Evolutionary conservation across 805 yeast species (phyloP).

Genomic region (Metschnikowia dekortorum): DNA sequence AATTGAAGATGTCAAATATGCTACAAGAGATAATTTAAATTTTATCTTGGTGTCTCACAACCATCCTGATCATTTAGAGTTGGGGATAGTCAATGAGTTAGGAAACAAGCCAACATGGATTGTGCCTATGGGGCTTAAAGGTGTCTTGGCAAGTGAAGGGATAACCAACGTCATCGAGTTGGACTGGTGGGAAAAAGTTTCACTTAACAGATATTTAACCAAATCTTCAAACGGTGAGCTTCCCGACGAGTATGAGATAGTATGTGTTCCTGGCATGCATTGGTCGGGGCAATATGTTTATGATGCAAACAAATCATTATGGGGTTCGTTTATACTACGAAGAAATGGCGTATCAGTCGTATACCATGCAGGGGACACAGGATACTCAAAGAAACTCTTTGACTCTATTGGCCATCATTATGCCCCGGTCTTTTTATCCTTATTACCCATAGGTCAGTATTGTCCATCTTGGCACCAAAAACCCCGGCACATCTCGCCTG

Average conservation of each 20-base stretch:
- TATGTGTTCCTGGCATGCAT: constrained; percentile 93
- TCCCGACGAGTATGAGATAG: constrained; percentile 63
- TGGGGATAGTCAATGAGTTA: constrained; percentile 45
- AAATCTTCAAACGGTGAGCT: constrained; percentile 15
- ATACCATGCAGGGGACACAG: constrained; percentile 95
- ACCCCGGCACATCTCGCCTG: constrained; percentile 83
- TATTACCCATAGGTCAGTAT: constrained; percentile 92
- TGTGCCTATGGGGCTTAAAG: constrained; percentile 76
- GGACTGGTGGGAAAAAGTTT: constrained; percentile 82
- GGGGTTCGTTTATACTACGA: constrained; percentile 82
- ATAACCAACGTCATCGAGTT: constrained; percentile 64
- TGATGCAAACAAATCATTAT: constrained; percentile 75
- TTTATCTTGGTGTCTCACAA: constrained; percentile 83
- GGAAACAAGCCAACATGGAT: constrained; percentile 72
- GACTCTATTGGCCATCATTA: constrained; percentile 56
- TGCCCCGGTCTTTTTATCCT: constrained; percentile 56
- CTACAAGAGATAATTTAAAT: constrained; percentile 55
- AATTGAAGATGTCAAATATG: constrained; percentile 47
- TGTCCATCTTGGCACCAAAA: constrained; percentile 92
- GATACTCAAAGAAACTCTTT: constrained; percentile 75
- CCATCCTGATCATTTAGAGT: constrained; percentile 92
- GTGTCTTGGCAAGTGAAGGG: constrained; percentile 54
- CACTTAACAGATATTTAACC: constrained; percentile 36
- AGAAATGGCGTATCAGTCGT: constrained; percentile 66
- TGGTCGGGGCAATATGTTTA: constrained; percentile 88